A percentile compares a stretch with the other conserved stretches of the same genome.
These are phyloP conservation scores for Cytospora mali DNA, from an alignment of 2,329 filamentous ascomycete species.

Conservation along the genomic window DNA sequence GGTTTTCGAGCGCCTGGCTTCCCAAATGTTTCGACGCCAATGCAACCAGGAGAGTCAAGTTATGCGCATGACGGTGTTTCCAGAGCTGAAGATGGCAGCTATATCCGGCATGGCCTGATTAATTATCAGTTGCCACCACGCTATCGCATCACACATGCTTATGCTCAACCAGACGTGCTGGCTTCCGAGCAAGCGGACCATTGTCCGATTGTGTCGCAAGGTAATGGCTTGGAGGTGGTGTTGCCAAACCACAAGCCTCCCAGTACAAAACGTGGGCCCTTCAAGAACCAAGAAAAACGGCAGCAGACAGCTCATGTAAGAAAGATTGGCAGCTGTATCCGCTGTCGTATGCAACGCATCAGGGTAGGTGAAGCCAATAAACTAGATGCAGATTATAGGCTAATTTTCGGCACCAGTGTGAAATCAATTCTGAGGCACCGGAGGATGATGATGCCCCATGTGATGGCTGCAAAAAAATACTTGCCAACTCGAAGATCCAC, in stretches of 20 bases:
- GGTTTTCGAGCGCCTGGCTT: constrained; percentile 12
- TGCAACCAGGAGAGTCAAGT: not conserved
- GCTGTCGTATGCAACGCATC: constrained; percentile 65
- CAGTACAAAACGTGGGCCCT: constrained; percentile 53
- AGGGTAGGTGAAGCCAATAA: constrained; percentile 47
- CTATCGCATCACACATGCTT: constrained; percentile 6
- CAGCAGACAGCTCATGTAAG: constrained; percentile 60
- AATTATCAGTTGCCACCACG: constrained; percentile 11
- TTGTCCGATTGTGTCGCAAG: constrained; percentile 24
- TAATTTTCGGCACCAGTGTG: constrained; percentile 47
- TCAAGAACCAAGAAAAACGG: constrained; percentile 54
- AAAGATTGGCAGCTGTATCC: constrained; percentile 60
- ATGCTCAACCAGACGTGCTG: constrained; percentile 15
- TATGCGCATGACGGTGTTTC: not conserved
- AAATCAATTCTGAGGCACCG: constrained; percentile 45
- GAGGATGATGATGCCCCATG: constrained; percentile 51
- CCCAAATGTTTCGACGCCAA: not conserved
- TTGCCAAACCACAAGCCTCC: constrained; percentile 41
- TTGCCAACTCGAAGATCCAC: constrained; percentile 52
- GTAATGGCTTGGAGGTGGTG: constrained; percentile 29
- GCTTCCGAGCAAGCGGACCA: constrained; percentile 15
- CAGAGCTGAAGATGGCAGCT: not conserved
- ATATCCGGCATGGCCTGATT: not conserved
- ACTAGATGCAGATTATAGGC: not conserved
- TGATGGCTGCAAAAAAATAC: constrained; percentile 53